Conservation (phyloP, 768 basidiomycete species). For the Tricholoma sp. region DNA sequence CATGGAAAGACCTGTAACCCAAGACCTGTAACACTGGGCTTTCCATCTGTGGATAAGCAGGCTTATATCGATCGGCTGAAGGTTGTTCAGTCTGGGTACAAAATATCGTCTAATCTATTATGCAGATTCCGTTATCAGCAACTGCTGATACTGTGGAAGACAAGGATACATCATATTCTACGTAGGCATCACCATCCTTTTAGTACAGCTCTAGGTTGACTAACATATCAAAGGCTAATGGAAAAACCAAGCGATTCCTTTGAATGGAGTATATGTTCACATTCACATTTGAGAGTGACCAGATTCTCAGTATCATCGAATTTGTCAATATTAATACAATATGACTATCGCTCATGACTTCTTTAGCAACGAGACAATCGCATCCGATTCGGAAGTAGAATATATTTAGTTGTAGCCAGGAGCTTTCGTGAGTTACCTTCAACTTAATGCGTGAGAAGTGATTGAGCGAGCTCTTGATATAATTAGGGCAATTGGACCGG, state of each 20-base stretch:
- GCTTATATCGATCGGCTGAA: not conserved
- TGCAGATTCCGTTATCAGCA: not conserved
- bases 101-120: not conserved
- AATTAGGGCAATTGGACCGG: no score
- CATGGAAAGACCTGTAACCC: no score
- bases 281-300: constrained; percentile 9
- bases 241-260: constrained; percentile 9
- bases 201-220: not conserved
- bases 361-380: constrained; percentile 7
- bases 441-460: no score
- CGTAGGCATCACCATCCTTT: constrained; percentile 1
- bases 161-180: constrained; percentile 6
- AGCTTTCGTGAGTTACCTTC: no score
- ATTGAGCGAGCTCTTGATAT: no score
- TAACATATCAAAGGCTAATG: constrained; percentile 7
- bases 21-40: not conserved
- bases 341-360: constrained; percentile 1
- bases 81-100: not conserved
- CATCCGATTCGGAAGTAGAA: no score
- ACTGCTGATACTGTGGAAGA: constrained; percentile 7
- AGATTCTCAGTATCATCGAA: constrained; percentile 11
- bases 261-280: constrained; percentile 16
- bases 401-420: no score
- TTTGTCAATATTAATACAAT: constrained; percentile 16
- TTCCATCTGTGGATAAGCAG: not conserved